phyloP scores from a whole-genome alignment of 1,284 basidiomycete genomes.

The Ustilago esculenta region DNA sequence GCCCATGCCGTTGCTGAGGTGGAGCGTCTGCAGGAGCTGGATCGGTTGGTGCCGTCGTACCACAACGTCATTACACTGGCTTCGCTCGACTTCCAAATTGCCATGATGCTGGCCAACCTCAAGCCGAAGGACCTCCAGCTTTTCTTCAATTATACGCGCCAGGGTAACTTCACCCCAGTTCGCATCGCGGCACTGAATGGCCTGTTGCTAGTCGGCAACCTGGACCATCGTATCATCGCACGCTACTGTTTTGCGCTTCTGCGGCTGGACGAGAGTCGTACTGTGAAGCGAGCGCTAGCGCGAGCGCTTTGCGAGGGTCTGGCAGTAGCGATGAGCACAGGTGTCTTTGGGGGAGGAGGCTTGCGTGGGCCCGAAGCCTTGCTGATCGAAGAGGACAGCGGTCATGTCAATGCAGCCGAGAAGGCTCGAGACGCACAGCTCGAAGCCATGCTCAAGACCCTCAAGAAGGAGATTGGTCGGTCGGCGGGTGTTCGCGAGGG shows the following conservation, averaged over 20 bases:
- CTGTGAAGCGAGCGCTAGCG: slow-evolving; percentile 85
- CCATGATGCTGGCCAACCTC: slow-evolving; percentile 69
- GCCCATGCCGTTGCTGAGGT: slow-evolving; percentile 69
- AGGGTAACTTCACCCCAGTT: slow-evolving; percentile 78
- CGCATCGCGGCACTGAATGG: slow-evolving; percentile 92
- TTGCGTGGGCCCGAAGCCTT: slow-evolving; percentile 46
- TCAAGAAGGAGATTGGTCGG: slow-evolving; percentile 64
- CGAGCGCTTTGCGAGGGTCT: slow-evolving; percentile 86
- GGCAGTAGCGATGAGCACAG: slow-evolving; percentile 85
- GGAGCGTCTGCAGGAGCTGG: slow-evolving; percentile 91
- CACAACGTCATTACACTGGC: slow-evolving; percentile 94
- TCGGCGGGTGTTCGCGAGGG: slow-evolving; percentile 65
- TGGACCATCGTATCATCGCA: slow-evolving; percentile 74
- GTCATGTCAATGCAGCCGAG: slow-evolving; percentile 43
- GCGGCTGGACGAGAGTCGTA: slow-evolving; percentile 82
- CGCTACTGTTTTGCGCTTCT: slow-evolving; percentile 91
- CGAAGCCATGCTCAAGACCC: slow-evolving; percentile 56
- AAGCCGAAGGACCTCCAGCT: slow-evolving; percentile 81
- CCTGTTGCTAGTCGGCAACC: slow-evolving; percentile 82
- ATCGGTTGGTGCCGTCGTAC: slow-evolving; percentile 90
- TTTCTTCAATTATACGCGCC: slow-evolving; percentile 91
- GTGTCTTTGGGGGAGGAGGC: slow-evolving; percentile 75
- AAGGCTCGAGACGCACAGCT: slow-evolving; percentile 72
- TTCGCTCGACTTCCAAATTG: slow-evolving; percentile 57
- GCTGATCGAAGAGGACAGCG: slow-evolving; percentile 51